Conservation (phyloP, 805 yeast genomes). For the Cyberlindnera xishuangbannaensis region DNA sequence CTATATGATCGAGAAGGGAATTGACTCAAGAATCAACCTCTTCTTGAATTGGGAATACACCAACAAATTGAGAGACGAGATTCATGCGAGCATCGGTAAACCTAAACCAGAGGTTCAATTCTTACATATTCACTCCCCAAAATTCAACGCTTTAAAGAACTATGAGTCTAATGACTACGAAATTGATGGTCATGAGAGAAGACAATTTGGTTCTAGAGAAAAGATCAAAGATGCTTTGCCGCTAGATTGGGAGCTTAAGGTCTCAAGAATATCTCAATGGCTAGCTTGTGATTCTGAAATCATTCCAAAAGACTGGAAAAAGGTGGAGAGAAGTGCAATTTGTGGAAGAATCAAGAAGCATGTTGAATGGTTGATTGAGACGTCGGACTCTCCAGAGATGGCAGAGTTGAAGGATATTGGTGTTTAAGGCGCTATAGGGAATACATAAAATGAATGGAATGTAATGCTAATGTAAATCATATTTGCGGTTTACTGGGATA, state of each 20-base stretch:
- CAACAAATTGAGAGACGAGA: conserved; percentile 16
- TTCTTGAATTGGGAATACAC: conserved; percentile 21
- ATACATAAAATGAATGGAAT: no score
- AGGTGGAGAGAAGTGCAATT: conserved; percentile 15
- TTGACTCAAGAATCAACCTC: conserved; percentile 21
- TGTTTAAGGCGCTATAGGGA: no score
- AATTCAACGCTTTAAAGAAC: conserved; percentile 24
- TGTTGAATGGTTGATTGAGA: conserved; percentile 23
- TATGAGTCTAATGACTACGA: conserved; percentile 18
- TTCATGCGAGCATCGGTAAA: conserved; percentile 11
- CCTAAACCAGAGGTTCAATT: conserved; percentile 24
- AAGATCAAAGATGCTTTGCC: conserved; percentile 19
- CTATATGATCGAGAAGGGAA: conserved; percentile 14
- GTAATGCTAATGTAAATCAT: no score
- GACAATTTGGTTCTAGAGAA: conserved; percentile 25
- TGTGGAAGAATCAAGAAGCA: conserved; percentile 24
- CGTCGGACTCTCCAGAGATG: conserved; percentile 26
- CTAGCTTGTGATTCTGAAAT: conserved; percentile 25
- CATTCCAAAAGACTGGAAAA: conserved; percentile 24
- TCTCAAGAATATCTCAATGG: conserved; percentile 25
- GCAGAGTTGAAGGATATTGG: conserved; percentile 21
- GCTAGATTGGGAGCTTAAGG: conserved; percentile 24
- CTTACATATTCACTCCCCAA: conserved; percentile 25
- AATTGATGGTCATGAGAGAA: conserved; percentile 21
- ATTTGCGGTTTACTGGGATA: not conserved